Base-by-base conservation (phyloP, 805 yeast genomes). In the Kregervanrija delftensis region DNA sequence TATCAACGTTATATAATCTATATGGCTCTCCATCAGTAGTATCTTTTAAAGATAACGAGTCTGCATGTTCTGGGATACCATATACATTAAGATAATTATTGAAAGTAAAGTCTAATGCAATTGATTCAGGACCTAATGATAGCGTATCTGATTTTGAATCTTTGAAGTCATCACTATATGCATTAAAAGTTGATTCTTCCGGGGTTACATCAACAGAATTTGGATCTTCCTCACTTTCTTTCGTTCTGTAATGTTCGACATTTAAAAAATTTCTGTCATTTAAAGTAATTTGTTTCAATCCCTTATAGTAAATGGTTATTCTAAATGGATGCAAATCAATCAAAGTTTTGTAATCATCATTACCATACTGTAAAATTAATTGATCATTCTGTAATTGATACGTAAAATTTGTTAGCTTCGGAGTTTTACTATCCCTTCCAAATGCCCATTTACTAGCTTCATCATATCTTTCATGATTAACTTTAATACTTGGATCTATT, bases 41-140 rank as follows among this genome's bases (percentile, higher is more conserved):
- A 51, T 86, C 91, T 45, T 80, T 79, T 52, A 93, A 68, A 14
- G 82, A 71, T 40, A 93, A 65, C 1, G 83, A 68, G 53, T 87
- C 96, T 0, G 98, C 91, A 58, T 93, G 99, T 63, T 93, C 99
- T 0, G 99, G 98, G 37, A 93, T 84, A n/a, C 99, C 99, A 61
- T 77, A 93, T 1, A 87, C 85, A 55, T 83, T 73, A 5, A 68
- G 60, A 52, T 72, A 82, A 1, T 78, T 81, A 3, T 64, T 58
- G 51, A 93, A 81, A 0, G 77, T 65, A 47, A 88, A 73, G 60
- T 93, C 99, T 30, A 86, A 51, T 0, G 83, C 96, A 22, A 93
- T 72, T 0, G 96, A 78, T 62, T 93, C 98, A 0, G 99, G 98
- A 0, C 96, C 96, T 35, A 85, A 65, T 8, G 89, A 87, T 11